phyloP scores from a whole-genome alignment of 495 filamentous ascomycete genomes.

The Aspergillus homomorphus region DNA sequence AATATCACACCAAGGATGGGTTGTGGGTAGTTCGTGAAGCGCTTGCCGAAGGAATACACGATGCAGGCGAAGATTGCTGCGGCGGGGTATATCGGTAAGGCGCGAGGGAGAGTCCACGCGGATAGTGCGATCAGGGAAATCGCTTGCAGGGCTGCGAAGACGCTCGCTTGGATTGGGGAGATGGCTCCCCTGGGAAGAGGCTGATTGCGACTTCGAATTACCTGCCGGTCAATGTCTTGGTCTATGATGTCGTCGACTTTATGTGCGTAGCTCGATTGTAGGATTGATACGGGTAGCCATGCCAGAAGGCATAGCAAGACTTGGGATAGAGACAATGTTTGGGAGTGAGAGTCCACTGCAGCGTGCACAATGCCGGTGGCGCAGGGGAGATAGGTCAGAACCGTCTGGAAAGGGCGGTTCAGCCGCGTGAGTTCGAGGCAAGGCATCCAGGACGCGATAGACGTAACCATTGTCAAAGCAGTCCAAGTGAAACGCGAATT shows the following conservation, averaged over 20 bases:
- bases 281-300: background rate
- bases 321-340: background rate
- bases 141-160: constrained; percentile 21
- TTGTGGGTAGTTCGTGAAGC: constrained; percentile 34
- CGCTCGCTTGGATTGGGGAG: constrained; percentile 24
- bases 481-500: background rate
- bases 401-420: constrained; percentile 26
- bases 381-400: constrained; percentile 32
- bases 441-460: constrained; percentile 50
- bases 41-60: constrained; percentile 16
- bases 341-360: constrained; percentile 11
- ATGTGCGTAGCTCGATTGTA: constrained; percentile 31
- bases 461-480: too few species aligned
- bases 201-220: constrained; percentile 34
- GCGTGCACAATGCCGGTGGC: constrained; percentile 30
- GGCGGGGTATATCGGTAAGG: background rate
- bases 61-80: constrained; percentile 9
- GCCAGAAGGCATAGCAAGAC: background rate
- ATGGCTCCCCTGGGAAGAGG: constrained; percentile 48
- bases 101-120: background rate
- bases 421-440: constrained; percentile 43
- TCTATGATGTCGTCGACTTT: constrained; percentile 46
- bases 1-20: constrained; percentile 26
- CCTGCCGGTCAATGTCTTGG: constrained; percentile 37
- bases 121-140: constrained; percentile 5